Base-by-base conservation (phyloP, 2,329 filamentous ascomycete genomes). In the Metarhizium rileyi region DNA sequence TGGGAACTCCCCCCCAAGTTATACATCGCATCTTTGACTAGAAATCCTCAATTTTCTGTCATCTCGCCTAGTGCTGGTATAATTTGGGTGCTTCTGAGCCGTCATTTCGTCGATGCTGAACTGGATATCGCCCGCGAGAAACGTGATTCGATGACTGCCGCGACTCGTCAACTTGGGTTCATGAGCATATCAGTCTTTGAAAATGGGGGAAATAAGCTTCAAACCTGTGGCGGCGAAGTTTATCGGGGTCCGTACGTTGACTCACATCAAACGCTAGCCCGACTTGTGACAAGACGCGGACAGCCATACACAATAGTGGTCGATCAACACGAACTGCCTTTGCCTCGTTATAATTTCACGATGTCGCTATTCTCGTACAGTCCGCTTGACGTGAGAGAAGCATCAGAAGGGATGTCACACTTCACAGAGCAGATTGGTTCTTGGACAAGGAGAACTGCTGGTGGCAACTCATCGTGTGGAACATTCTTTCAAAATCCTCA, bases 401-500 rank as follows among this genome's bases (percentile, higher is more conserved):
- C 88, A 0, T 65, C 69, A 16, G 75, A 85, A 42, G 57, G 73
- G 47, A 84, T 87, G 59, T 63, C 71, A 1, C 70, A 82, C 57
- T 73, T 77, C 51, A 74, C 69, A n/a, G 79, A 81, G 50, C 64
- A 84, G 23, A 64, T 72, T 1, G 81, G 84, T 2, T 72, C 76
- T 2, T 98, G 93, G 93, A 90, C 80, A 3, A 72, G 79, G 47
- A 79, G 84, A 45, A 90, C 85, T 1, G 87, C 90, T 4, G 93
- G 93, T 22, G 93, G 93, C 27, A 94, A 90, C 61, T 81, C 88
- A 1, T 81, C 84, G 53, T 86, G 84, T 26, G 67, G 85, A 2
- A 81, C 77, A 8, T 97, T 93, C 68, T 78, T 84, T n/a, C 74
- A 78, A 50, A 98, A 97, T 58, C 93, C 93, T 1, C 90, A 96